These are phyloP conservation scores for Jaminaea rosea DNA, from an alignment of 1,284 basidiomycete genomes.

Conservation along the genomic window DNA sequence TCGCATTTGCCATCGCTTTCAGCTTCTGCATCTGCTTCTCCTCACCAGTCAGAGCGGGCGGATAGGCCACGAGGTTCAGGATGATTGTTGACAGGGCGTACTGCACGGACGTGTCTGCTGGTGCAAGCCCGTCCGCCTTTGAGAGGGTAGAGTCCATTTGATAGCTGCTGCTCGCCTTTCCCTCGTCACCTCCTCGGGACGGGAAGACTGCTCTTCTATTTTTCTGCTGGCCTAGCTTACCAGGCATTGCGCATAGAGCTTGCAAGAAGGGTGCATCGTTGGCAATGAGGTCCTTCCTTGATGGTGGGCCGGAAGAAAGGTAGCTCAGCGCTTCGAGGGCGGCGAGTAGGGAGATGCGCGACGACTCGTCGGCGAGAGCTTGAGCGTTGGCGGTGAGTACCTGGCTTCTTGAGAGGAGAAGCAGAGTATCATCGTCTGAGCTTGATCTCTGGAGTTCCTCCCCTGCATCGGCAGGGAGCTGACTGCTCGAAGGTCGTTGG, in stretches of 20 bases:
- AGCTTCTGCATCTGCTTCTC: constrained; percentile 30
- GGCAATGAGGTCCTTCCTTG: constrained; percentile 13
- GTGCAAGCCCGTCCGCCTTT: not conserved
- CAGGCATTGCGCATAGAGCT: constrained; percentile 12
- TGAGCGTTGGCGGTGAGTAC: not conserved
- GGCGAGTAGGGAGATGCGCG: constrained; percentile 8
- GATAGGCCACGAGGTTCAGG: constrained; percentile 21
- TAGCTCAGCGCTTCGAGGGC: constrained; percentile 34
- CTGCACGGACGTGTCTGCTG: constrained; percentile 21
- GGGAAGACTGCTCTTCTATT: not conserved
- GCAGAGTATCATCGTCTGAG: not conserved
- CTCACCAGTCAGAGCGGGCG: constrained; percentile 17
- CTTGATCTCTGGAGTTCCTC: not conserved
- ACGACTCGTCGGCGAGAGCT: not conserved
- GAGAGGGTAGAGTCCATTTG: constrained; percentile 6
- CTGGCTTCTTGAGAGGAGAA: not conserved
- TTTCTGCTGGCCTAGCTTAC: not conserved
- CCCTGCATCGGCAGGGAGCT: not conserved
- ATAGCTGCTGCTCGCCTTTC: not conserved
- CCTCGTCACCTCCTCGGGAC: not conserved
- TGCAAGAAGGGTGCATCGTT: constrained; percentile 14
- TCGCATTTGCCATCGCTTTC: constrained; percentile 15
- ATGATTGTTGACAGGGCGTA: constrained; percentile 27
- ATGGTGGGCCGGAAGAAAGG: constrained; percentile 20
- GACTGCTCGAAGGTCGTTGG: not conserved